phyloP scores from a whole-genome alignment of 805 yeast genomes.

The Alloascoidea hylecoeti region DNA sequence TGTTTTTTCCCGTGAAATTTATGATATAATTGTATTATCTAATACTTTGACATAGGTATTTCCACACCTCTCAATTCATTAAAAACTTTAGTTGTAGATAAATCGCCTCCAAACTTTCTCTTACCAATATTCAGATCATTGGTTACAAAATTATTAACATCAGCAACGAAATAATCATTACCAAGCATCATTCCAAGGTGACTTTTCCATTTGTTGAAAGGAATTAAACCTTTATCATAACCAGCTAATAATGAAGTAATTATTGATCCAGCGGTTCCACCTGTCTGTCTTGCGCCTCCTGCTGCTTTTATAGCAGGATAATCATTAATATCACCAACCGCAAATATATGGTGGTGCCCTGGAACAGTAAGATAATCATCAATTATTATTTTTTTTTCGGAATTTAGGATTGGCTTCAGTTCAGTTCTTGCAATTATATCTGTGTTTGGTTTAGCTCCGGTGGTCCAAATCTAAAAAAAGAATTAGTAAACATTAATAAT shows the following conservation, averaged over 20 bases:
- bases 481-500: constrained; percentile 10
- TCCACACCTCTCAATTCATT: too few relatives aligned
- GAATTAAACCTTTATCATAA: background rate
- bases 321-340: constrained; percentile 22
- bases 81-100: too few relatives aligned
- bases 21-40: too few relatives aligned
- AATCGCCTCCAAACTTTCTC: background rate
- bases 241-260: background rate
- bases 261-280: background rate
- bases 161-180: background rate
- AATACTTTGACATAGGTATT: too few relatives aligned
- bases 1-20: too few relatives aligned
- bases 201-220: background rate
- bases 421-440: background rate
- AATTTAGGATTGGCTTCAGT: background rate
- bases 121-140: background rate
- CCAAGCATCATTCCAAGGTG: constrained; percentile 1
- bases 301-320: constrained; percentile 25
- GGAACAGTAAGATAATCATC: constrained; percentile 14
- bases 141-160: background rate
- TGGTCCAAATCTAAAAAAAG: background rate
- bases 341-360: constrained; percentile 17
- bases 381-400: constrained; percentile 7
- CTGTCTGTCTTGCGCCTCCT: constrained; percentile 19
- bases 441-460: background rate